Evolutionary conservation across 2,329 filamentous ascomycete species (phyloP), one percentile per base, ranked within the genome.

Genomic region (Colletotrichum liaoningense): DNA sequence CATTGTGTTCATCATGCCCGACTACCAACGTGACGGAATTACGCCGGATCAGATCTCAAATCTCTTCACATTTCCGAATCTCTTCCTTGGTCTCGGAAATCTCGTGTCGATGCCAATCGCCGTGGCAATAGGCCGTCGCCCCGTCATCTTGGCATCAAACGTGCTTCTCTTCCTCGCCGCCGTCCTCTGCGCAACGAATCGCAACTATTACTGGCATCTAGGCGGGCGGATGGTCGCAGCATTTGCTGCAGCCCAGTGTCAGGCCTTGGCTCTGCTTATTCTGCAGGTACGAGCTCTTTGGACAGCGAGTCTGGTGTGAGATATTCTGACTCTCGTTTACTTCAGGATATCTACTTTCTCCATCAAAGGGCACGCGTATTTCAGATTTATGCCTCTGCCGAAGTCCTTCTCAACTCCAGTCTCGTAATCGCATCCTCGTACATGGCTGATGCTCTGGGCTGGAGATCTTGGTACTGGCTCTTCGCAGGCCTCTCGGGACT

Each of bases 71-170:
- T 81, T 78, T 55, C 79, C 80, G 0, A 76, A 75, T 1, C 76
- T 81, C 2, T 78, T 79, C 56, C 75, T 77, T 68, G 78, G 78
- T 16, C 63, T 79, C 24, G 77, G 77, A 5, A 79, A 79, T 63
- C 46, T 82, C n/a, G 71, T 82, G 19, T 78, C 79, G n/a, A 81
- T 83, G 79, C 81, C 81, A 6, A 68, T 83, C n/a, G 77, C 79
- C 7, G 73, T 79, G 16, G 77, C 79, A 7, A 75, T 83, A 30
- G 80, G 81, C 38, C 78, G 81, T 2, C 78, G 80, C 4, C 77
- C 79, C 2, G 77, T 83, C 6, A 79, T 80, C 35, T 75, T 82
- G 4, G 69, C 74, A 9, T 80, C 80, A 2, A 76, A 76, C 42
- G 59, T 79, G 3, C 60, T 82, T 3, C 72, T 80, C 33, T 76